Evolutionary conservation across 768 basidiomycete species (phyloP).

Genomic region (Dioszegia hungarica): DNA sequence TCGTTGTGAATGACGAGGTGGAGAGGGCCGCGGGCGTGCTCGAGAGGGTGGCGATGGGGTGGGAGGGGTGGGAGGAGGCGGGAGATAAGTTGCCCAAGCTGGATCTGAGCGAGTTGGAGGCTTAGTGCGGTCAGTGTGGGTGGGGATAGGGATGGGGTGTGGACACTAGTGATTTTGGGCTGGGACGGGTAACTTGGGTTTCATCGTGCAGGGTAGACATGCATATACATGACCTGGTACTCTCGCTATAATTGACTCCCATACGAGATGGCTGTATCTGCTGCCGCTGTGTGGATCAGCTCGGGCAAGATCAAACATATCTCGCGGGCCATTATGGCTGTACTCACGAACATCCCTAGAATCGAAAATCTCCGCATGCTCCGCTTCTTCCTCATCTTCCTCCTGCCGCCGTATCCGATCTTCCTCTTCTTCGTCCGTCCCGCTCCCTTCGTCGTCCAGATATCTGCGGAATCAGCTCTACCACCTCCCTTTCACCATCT

Average conservation of each 20-base stretch:
- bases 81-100: slow-evolving; percentile 63
- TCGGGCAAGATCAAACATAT: no score
- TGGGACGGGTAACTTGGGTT: no score
- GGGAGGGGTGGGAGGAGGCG: slow-evolving; percentile 58
- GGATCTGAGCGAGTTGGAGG: slow-evolving; percentile 34
- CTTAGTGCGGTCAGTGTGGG: no score
- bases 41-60: slow-evolving; percentile 70
- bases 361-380: slow-evolving; percentile 27
- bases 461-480: slow-evolving; percentile 13
- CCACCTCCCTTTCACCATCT: background rate
- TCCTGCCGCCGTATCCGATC: slow-evolving; percentile 31
- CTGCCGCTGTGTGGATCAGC: background rate
- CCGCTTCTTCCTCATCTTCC: slow-evolving; percentile 38
- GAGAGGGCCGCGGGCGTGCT: slow-evolving; percentile 77
- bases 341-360: slow-evolving; percentile 34
- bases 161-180: no score
- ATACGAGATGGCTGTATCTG: background rate
- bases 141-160: no score
- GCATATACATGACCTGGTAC: background rate
- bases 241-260: slow-evolving; percentile 5
- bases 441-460: slow-evolving; percentile 31
- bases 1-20: slow-evolving; percentile 86
- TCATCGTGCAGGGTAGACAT: no score
- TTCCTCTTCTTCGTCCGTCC: slow-evolving; percentile 37
- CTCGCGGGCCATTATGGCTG: no score